phyloP scores from a whole-genome alignment of 352 stramenopile species.

The Phytophthora palmivora region DNA sequence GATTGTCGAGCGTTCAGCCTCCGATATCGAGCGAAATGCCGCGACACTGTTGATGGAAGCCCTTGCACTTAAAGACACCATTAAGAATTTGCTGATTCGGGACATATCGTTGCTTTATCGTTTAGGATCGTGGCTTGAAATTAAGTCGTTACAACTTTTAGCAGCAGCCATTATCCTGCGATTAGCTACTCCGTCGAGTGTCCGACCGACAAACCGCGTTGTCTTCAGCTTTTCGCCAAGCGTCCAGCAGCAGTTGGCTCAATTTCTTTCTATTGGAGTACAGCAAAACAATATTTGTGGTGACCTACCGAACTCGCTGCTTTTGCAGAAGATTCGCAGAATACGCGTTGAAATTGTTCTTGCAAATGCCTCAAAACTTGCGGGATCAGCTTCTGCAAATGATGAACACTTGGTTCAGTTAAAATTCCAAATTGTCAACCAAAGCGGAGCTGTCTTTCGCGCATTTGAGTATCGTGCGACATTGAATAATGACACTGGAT shows the following conservation, averaged over 20 bases:
- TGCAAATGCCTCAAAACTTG: constrained; percentile 3
- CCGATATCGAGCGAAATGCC: constrained; percentile 27
- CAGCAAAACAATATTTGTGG: not conserved
- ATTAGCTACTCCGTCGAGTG: constrained; percentile 14
- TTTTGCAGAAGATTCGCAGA: not conserved
- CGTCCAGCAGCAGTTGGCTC: constrained; percentile 44
- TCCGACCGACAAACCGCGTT: not conserved
- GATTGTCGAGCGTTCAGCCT: constrained; percentile 37
- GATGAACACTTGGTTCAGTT: constrained; percentile 1
- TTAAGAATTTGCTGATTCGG: constrained; percentile 22
- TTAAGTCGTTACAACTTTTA: constrained; percentile 5
- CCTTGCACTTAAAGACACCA: constrained; percentile 24
- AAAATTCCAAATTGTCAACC: constrained; percentile 12
- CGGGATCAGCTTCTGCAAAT: not conserved
- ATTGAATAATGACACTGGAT: constrained; percentile 1
- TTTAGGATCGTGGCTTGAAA: constrained; percentile 26
- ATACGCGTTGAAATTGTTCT: not conserved
- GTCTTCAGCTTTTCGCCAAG: constrained; percentile 35
- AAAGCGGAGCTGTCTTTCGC: constrained; percentile 3
- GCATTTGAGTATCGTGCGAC: constrained; percentile 11
- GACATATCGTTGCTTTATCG: constrained; percentile 19
- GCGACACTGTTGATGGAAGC: constrained; percentile 32
- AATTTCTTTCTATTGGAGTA: constrained; percentile 34
- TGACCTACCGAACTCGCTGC: not conserved
- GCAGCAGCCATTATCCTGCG: constrained; percentile 14